Conservation (phyloP, 2,329 filamentous ascomycete species). For the Hypoxylon sp. region DNA sequence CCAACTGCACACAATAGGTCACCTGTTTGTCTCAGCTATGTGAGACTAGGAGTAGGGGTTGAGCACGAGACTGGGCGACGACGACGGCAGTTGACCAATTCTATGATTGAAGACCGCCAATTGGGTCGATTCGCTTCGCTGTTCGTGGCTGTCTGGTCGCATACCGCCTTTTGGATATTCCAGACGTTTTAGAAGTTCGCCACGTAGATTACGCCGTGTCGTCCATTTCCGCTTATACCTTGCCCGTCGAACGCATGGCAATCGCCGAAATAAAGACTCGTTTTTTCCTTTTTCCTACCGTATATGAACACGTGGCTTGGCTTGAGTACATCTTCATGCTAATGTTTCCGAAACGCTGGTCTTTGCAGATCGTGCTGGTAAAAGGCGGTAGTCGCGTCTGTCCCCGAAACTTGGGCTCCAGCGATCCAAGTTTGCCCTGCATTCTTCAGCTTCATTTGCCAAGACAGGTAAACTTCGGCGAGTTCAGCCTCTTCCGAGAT, state of each 20-base stretch:
- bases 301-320: conserved; percentile 15
- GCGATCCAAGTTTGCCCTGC: background rate
- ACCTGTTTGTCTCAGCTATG: background rate
- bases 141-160: conserved; percentile 13
- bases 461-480: conserved; percentile 6
- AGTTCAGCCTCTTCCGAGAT: conserved; percentile 5
- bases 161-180: conserved; percentile 11
- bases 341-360: conserved; percentile 2
- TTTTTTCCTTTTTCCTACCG: background rate
- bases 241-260: conserved; percentile 1
- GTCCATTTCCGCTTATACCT: conserved; percentile 12
- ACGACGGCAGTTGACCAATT: background rate
- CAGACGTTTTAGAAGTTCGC: conserved; percentile 11
- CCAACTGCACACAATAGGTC: background rate
- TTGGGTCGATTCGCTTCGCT: background rate
- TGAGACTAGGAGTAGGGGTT: background rate
- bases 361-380: conserved; percentile 4
- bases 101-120: background rate
- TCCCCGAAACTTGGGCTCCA: background rate
- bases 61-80: conserved; percentile 2
- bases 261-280: conserved; percentile 1
- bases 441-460: background rate
- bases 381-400: conserved; percentile 1
- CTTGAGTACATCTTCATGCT: background rate
- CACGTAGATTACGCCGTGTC: conserved; percentile 19